Conservation (phyloP, 1,139 yeast species). For the Torulaspora globosa region DNA sequence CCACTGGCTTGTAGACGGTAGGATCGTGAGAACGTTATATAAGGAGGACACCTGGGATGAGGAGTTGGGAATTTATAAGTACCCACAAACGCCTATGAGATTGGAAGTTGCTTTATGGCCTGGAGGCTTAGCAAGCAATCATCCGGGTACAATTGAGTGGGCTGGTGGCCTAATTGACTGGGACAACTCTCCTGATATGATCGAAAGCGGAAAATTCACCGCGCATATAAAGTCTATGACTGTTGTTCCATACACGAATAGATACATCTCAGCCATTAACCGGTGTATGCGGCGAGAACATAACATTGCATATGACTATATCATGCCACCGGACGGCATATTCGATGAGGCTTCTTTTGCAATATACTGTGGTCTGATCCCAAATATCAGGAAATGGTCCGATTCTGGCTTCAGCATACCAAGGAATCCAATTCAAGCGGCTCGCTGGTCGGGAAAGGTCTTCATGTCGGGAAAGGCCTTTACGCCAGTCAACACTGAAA, state of each 20-base stretch:
- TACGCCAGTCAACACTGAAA: constrained; percentile 6
- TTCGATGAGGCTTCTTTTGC: constrained; percentile 14
- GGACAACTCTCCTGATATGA: constrained; percentile 41
- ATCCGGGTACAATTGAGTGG: constrained; percentile 82
- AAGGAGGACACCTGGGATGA: constrained; percentile 58
- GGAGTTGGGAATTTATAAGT: constrained; percentile 39
- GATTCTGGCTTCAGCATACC: constrained; percentile 12
- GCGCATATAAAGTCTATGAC: constrained; percentile 23
- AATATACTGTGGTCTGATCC: constrained; percentile 19
- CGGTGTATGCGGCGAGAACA: constrained; percentile 9
- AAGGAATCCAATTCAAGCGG: constrained; percentile 4
- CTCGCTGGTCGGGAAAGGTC: background rate
- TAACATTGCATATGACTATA: constrained; percentile 11
- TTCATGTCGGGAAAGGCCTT: background rate
- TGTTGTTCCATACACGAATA: constrained; percentile 27
- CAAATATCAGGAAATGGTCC: constrained; percentile 12
- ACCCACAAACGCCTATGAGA: constrained; percentile 90
- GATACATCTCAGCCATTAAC: constrained; percentile 15
- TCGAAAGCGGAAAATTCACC: constrained; percentile 31
- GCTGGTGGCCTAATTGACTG: constrained; percentile 89
- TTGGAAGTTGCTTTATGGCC: constrained; percentile 91
- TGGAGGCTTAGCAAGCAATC: constrained; percentile 65
- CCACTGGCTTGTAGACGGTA: constrained; percentile 73
- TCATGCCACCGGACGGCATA: constrained; percentile 5
- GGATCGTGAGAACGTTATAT: constrained; percentile 58